These are phyloP conservation scores for Pseudocohnilembus persalinus DNA, from an alignment of 169 alveolate species.

Conservation along the genomic window DNA sequence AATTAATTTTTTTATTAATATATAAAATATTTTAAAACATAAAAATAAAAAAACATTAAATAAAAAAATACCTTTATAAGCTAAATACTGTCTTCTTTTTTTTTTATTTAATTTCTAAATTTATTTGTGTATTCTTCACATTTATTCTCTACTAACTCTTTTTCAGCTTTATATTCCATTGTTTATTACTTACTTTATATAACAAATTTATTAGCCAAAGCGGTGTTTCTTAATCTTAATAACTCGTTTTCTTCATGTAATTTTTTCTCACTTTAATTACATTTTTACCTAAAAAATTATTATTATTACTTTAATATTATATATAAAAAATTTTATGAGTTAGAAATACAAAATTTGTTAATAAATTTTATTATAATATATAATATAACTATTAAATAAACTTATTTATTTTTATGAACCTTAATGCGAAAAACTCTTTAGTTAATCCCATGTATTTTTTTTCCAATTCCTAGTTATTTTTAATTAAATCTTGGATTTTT, in stretches of 20 bases:
- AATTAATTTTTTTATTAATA: no score
- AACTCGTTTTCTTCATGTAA: slow-evolving; percentile 26
- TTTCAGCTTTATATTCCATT: not conserved
- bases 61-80: not conserved
- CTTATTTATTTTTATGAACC: no score
- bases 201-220: slow-evolving; percentile 18
- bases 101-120: slow-evolving; percentile 20
- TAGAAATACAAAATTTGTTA: not conserved
- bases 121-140: slow-evolving; percentile 3
- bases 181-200: not conserved
- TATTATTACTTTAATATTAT: no score
- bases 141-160: not conserved
- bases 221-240: slow-evolving; percentile 12
- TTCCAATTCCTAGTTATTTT: not conserved
- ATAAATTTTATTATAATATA: no score
- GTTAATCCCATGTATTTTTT: slow-evolving; percentile 11
- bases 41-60: not conserved
- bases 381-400: no score
- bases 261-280: slow-evolving; percentile 16
- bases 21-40: not conserved
- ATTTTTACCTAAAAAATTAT: not conserved
- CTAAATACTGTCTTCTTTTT: slow-evolving; percentile 12
- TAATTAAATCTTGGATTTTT: slow-evolving; percentile 5
- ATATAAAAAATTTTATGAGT: no score
- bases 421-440: slow-evolving; percentile 10